Evolutionary conservation across 768 basidiomycete genomes (phyloP).

Genomic region (Asterophora parasitica): DNA sequence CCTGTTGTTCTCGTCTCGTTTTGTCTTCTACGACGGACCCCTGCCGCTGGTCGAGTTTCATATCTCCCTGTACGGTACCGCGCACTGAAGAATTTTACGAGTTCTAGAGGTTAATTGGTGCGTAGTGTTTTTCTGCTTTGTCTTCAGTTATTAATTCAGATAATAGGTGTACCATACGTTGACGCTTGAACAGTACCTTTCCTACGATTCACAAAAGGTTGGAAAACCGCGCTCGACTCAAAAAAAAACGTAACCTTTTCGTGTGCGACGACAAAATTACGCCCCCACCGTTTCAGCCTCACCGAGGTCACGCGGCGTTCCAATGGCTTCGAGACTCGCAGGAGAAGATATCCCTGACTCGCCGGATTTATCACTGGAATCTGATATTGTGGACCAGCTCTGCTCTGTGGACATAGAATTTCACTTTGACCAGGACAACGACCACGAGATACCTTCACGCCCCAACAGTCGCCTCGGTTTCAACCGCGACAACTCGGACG

Average conservation of each 20-base stretch:
- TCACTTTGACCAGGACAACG: conserved; percentile 14
- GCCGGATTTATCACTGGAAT: conserved; percentile 15
- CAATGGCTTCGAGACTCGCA: conserved; percentile 1
- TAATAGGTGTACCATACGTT: not conserved
- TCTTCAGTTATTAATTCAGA: not conserved
- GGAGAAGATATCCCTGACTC: not conserved
- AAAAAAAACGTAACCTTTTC: not conserved
- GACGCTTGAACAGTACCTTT: not conserved
- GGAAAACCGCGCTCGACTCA: not conserved
- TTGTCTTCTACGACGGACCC: conserved; percentile 3
- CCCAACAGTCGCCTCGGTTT: conserved; percentile 49
- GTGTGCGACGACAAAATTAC: conserved; percentile 1
- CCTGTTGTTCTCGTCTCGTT: not conserved
- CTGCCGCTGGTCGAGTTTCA: not conserved
- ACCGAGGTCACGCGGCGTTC: conserved; percentile 8
- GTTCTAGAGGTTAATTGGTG: conserved; percentile 1
- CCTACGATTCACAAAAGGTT: not conserved
- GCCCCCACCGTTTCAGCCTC: conserved; percentile 2
- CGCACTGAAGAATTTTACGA: not conserved
- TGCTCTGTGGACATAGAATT: conserved; percentile 6
- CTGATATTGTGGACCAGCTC: conserved; percentile 21
- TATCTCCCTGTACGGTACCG: not conserved
- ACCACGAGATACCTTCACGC: conserved; percentile 33
- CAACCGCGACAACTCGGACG: conserved; percentile 18
- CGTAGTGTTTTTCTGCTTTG: not conserved